Percentiles rank a stretch among this genome's conserved stretches.
These are phyloP conservation scores for Musa acuminata DNA, from an alignment of 176 grass and related monocot genomes.

Conservation along the genomic window DNA sequence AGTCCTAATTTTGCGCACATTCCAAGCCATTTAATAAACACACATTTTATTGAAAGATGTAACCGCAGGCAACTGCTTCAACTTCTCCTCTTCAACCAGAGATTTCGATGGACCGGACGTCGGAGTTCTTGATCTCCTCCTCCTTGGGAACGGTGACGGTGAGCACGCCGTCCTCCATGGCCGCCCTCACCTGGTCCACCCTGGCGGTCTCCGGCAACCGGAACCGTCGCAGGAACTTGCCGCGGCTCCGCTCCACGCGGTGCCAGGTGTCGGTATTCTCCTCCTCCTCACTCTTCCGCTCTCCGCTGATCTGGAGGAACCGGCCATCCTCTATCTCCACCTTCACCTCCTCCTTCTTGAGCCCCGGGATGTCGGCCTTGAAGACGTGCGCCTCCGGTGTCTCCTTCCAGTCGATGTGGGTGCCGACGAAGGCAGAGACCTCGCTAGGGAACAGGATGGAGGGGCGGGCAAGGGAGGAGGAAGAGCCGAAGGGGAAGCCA, in stretches of 20 bases:
- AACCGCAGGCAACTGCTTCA: no score
- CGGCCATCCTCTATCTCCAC: constrained; percentile 4
- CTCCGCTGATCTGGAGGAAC: constrained; percentile 6
- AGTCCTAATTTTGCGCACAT: no score
- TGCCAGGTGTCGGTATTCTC: neutral
- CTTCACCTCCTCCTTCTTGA: constrained; percentile 4
- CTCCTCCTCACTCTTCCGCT: neutral
- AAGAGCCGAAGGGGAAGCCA: neutral
- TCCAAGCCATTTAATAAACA: no score
- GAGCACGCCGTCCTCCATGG: constrained; percentile 3
- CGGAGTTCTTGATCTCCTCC: neutral
- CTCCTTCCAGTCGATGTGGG: neutral
- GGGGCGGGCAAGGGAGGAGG: no score
- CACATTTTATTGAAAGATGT: no score
- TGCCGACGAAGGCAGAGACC: no score
- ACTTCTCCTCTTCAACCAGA: neutral
- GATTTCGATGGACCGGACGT: neutral
- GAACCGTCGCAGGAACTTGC: neutral
- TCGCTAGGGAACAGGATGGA: neutral
- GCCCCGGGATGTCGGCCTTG: constrained; percentile 9
- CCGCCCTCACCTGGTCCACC: neutral
- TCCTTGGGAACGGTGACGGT: neutral
- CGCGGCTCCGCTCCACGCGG: constrained; percentile 1
- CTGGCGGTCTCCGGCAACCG: neutral
- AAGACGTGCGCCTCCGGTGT: constrained; percentile 1